These are phyloP conservation scores for Pestalotiopsis sp. DNA, from an alignment of 2,329 filamentous ascomycete species.

Conservation along the genomic window DNA sequence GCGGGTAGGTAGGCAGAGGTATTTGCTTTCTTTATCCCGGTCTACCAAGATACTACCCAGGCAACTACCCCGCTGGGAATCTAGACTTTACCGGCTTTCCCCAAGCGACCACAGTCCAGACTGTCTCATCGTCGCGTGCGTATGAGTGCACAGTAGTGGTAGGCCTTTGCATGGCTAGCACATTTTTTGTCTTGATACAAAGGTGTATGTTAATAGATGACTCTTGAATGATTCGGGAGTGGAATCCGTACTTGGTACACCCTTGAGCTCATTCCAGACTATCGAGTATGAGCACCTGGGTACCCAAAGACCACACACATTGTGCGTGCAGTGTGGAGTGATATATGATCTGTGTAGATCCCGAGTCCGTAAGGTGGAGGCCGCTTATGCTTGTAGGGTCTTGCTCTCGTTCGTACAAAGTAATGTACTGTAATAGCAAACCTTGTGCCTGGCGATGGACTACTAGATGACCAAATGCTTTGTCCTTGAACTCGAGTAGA, in stretches of 20 bases:
- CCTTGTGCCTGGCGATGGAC: not conserved
- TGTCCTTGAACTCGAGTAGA: not conserved
- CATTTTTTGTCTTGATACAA: too few species aligned
- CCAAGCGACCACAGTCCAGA: not conserved
- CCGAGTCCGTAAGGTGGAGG: not conserved
- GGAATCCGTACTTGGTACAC: too few species aligned
- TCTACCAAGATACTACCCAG: not conserved
- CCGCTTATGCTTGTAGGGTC: constrained; percentile 11
- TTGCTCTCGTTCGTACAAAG: not conserved
- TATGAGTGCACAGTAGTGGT: not conserved
- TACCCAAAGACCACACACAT: not conserved
- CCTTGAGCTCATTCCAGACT: too few species aligned
- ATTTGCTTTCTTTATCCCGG: constrained; percentile 9
- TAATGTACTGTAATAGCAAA: not conserved
- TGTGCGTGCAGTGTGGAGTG: too few species aligned
- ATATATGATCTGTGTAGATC: not conserved
- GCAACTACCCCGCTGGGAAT: not conserved
- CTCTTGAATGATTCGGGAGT: too few species aligned
- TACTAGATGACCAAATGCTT: not conserved
- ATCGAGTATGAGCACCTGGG: not conserved
- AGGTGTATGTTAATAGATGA: too few species aligned
- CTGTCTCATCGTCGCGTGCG: not conserved
- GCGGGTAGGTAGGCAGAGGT: not conserved
- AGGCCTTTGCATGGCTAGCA: not conserved
- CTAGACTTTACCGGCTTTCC: not conserved